phyloP scores from a whole-genome alignment of 495 filamentous ascomycete genomes.

The Podospora comata region DNA sequence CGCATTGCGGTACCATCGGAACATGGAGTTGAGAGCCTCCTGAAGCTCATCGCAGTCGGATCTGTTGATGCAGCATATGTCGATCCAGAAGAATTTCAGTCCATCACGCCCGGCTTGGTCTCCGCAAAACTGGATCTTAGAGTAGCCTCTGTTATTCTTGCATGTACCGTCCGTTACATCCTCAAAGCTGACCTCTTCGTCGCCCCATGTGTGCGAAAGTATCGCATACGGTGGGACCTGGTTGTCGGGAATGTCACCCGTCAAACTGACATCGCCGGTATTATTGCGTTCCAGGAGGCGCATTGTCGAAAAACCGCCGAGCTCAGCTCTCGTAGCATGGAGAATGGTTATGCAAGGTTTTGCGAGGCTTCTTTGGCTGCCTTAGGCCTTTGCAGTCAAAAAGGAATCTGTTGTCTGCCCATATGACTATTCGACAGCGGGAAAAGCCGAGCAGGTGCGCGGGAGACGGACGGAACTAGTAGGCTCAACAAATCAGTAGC shows the following conservation, averaged over 20 bases:
- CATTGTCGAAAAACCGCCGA: background rate
- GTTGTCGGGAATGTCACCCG: background rate
- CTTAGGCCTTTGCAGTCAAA: too few relatives aligned
- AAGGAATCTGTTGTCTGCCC: too few relatives aligned
- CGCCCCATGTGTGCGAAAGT: slow-evolving; percentile 38
- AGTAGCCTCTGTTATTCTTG: slow-evolving; percentile 10
- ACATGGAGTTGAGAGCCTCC: slow-evolving; percentile 49
- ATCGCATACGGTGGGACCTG: slow-evolving; percentile 35
- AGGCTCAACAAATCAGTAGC: too few relatives aligned
- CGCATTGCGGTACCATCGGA: slow-evolving; percentile 34
- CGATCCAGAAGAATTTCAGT: slow-evolving; percentile 37
- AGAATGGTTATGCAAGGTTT: too few relatives aligned
- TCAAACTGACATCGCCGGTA: slow-evolving; percentile 1
- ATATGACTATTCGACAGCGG: too few relatives aligned
- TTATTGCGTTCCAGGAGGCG: slow-evolving; percentile 3
- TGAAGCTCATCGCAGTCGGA: slow-evolving; percentile 36
- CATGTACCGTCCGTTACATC: slow-evolving; percentile 1
- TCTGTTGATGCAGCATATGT: slow-evolving; percentile 45
- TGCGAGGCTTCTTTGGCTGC: too few relatives aligned
- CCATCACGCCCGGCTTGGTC: slow-evolving; percentile 24
- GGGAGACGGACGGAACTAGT: too few relatives aligned
- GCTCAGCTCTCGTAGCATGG: too few relatives aligned
- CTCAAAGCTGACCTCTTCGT: slow-evolving; percentile 32
- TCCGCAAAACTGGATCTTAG: slow-evolving; percentile 32
- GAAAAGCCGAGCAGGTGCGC: too few relatives aligned